Evolutionary conservation across 148 eudicot species (phyloP).

Genomic region (Talinum fruticosum): DNA sequence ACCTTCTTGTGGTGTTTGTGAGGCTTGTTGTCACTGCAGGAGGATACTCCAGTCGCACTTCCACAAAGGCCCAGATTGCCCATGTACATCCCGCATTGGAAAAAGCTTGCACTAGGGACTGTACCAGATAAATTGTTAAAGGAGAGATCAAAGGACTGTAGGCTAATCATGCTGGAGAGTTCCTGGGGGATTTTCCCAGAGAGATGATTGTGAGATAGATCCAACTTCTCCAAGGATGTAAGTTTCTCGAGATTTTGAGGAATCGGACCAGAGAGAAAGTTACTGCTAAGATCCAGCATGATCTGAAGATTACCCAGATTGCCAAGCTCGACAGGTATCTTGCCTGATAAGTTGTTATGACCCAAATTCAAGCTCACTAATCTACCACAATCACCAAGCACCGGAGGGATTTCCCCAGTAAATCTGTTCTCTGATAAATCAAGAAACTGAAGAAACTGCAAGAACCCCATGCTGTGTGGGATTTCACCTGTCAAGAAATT

Average conservation of each 20-base stretch:
- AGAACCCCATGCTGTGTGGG: conserved; percentile 47
- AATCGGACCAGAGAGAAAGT: conserved; percentile 58
- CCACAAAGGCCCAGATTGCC: conserved; percentile 77
- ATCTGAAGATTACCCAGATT: conserved; percentile 42
- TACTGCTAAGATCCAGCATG: conserved; percentile 65
- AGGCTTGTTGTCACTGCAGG: conserved; percentile 37
- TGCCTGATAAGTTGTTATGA: conserved; percentile 56
- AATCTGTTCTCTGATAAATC: conserved; percentile 64
- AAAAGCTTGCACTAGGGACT: conserved; percentile 39
- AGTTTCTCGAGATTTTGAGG: conserved; percentile 55
- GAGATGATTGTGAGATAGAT: conserved; percentile 69
- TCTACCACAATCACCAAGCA: conserved; percentile 44
- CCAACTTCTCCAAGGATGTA: conserved; percentile 45
- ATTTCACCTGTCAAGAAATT: conserved; percentile 57
- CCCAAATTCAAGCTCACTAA: conserved; percentile 57
- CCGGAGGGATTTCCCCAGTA: conserved; percentile 45
- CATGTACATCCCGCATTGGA: conserved; percentile 37
- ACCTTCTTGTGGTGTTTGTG: conserved; percentile 24
- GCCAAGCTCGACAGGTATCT: conserved; percentile 60
- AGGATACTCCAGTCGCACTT: conserved; percentile 42
- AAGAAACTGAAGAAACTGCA: conserved; percentile 46
- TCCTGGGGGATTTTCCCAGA: conserved; percentile 59
- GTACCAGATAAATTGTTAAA: conserved; percentile 63
- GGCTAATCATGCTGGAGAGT: conserved; percentile 53
- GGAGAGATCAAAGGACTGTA: conserved; percentile 57